Evolutionary conservation across 176 grass and related monocot species (phyloP).

Genomic region (Alopecurus myosuroides): DNA sequence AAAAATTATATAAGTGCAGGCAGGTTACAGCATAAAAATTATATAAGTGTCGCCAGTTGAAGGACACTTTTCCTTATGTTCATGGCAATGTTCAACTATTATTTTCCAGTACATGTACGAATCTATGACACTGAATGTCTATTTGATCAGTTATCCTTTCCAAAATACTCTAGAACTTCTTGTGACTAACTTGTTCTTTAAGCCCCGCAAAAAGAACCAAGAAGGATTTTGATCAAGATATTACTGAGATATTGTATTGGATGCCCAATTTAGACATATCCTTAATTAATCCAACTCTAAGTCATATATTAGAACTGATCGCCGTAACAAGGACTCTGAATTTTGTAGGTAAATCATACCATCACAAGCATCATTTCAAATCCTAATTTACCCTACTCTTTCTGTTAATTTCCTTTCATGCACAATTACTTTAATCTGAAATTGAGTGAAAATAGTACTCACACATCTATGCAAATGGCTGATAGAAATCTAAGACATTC

Average conservation of each 20-base stretch:
- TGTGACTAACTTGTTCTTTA: background rate
- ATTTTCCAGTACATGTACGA: background rate
- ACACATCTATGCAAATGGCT: background rate
- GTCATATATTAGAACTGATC: background rate
- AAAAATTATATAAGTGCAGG: slow-evolving; percentile 4
- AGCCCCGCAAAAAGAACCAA: background rate
- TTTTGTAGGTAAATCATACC: background rate
- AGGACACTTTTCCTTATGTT: background rate
- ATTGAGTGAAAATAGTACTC: background rate
- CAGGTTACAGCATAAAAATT: background rate
- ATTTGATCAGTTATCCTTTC: background rate
- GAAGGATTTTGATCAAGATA: background rate
- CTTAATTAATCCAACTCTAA: background rate
- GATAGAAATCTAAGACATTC: background rate
- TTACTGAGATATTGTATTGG: background rate
- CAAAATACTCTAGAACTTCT: background rate
- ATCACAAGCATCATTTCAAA: slow-evolving; percentile 1
- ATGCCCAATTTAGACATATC: background rate
- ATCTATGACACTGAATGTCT: background rate
- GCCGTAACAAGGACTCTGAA: background rate
- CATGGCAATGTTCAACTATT: background rate
- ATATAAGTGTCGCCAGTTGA: background rate
- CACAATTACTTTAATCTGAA: background rate
- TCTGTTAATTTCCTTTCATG: background rate
- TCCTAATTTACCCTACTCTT: background rate